Conservation (phyloP, 1,284 basidiomycete species). For the Coriolopsis trogii region DNA sequence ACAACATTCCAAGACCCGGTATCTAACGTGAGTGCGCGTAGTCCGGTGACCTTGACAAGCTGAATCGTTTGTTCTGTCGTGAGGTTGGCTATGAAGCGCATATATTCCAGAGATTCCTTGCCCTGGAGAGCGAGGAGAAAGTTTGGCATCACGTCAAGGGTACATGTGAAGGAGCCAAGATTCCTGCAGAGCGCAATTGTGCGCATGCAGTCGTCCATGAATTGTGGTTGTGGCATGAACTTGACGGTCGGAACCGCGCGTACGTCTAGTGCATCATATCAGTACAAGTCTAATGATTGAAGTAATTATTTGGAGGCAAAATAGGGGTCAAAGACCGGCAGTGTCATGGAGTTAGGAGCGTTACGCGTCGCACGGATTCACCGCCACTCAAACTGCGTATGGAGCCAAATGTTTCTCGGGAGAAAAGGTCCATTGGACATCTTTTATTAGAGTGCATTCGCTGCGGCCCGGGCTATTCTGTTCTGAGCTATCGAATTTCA, state of each 20-base stretch:
- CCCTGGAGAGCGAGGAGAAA: conserved; percentile 50
- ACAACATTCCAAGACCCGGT: conserved; percentile 62
- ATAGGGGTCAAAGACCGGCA: too few species aligned
- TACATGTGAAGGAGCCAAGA: conserved; percentile 58
- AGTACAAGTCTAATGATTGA: too few species aligned
- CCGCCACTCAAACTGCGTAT: too few species aligned
- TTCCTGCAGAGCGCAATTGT: conserved; percentile 54
- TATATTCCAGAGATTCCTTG: conserved; percentile 46
- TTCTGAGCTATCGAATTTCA: too few species aligned
- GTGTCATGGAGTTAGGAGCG: too few species aligned
- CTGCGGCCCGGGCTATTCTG: too few species aligned
- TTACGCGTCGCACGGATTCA: too few species aligned
- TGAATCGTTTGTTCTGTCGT: conserved; percentile 49
- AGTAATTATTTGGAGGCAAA: too few species aligned
- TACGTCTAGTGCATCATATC: too few species aligned
- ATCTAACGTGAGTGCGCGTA: conserved; percentile 56
- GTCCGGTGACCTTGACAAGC: conserved; percentile 43
- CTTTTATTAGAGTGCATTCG: too few species aligned
- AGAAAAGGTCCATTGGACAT: too few species aligned
- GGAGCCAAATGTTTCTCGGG: too few species aligned
- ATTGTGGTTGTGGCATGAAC: conserved; percentile 43
- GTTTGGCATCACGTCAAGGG: conserved; percentile 46
- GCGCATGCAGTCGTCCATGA: conserved; percentile 52
- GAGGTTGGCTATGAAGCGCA: conserved; percentile 53
- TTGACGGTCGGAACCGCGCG: conserved; percentile 44